A percentile compares a stretch with the other conserved stretches of the same genome.
These are phyloP conservation scores for Durusdinium trenchii DNA, from an alignment of 73 alveolate genomes.

Conservation along the genomic window DNA sequence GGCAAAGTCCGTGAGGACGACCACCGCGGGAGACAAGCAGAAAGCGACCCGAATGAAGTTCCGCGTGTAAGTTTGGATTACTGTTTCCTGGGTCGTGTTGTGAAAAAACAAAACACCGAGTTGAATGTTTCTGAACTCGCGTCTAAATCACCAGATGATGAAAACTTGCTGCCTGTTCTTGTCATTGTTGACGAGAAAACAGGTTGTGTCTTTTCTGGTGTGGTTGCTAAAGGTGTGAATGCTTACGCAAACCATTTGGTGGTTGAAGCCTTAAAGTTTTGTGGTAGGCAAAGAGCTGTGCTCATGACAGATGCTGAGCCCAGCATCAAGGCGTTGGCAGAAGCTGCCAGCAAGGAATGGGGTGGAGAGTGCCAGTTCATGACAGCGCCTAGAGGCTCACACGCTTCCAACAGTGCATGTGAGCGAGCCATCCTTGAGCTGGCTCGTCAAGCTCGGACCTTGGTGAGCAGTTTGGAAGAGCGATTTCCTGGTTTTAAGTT, in stretches of 20 bases:
- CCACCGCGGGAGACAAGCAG: background rate
- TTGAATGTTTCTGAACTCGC: too few species aligned
- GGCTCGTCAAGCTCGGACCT: slow-evolving; percentile 21
- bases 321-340: background rate
- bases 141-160: too few species aligned
- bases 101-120: background rate
- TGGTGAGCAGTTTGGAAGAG: background rate
- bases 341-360: background rate
- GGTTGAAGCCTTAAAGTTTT: background rate
- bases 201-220: slow-evolving; percentile 14
- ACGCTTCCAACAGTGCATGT: background rate
- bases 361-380: background rate
- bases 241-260: background rate
- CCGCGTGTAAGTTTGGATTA: slow-evolving; percentile 1
- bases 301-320: slow-evolving; percentile 41
- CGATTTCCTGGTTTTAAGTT: background rate
- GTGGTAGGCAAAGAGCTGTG: slow-evolving; percentile 1
- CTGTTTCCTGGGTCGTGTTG: background rate
- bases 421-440: slow-evolving; percentile 61
- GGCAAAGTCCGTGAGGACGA: slow-evolving; percentile 33
- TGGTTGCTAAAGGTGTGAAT: slow-evolving; percentile 36
- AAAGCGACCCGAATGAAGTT: background rate
- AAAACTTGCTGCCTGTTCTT: background rate
- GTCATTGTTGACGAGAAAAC: slow-evolving; percentile 6
- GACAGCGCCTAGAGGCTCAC: background rate